Percentiles rank a stretch among this genome's conserved stretches.
Evolutionary conservation across 495 filamentous ascomycete genomes (phyloP).

Genomic region (Penicillium atrosanguineum): DNA sequence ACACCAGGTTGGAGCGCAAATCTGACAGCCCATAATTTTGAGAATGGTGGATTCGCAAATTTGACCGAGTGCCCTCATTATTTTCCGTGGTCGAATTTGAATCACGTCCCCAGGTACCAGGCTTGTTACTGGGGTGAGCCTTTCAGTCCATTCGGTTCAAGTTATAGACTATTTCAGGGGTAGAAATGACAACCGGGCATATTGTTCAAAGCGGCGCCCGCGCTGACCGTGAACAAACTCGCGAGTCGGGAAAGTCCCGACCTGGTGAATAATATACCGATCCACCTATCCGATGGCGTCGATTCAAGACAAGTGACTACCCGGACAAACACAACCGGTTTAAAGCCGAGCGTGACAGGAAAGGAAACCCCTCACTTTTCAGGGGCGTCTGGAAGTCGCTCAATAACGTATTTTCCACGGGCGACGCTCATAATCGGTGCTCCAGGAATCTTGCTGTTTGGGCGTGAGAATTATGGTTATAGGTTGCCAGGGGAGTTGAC

Average conservation of each 20-base stretch:
- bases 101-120: background rate
- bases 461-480: background rate
- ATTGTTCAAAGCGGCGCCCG: background rate
- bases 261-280: background rate
- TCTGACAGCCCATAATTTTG: background rate
- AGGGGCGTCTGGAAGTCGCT: constrained; percentile 76
- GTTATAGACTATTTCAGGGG: too few relatives aligned
- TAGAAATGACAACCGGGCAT: background rate
- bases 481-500: constrained; percentile 1
- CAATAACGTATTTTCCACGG: constrained; percentile 86
- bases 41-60: background rate
- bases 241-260: background rate
- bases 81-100: background rate
- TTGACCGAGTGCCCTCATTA: background rate
- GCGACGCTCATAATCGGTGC: constrained; percentile 67
- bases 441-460: constrained; percentile 36
- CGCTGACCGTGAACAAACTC: background rate
- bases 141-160: too few relatives aligned
- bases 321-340: background rate
- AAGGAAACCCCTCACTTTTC: constrained; percentile 18
- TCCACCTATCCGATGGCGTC: background rate
- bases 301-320: too few relatives aligned
- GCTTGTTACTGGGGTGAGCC: too few relatives aligned
- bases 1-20: background rate
- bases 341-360: background rate